Evolutionary conservation across 2,329 filamentous ascomycete genomes (phyloP), one percentile per base, ranked within the genome.

Genomic region (Mycosphaerelloides madeirae): DNA sequence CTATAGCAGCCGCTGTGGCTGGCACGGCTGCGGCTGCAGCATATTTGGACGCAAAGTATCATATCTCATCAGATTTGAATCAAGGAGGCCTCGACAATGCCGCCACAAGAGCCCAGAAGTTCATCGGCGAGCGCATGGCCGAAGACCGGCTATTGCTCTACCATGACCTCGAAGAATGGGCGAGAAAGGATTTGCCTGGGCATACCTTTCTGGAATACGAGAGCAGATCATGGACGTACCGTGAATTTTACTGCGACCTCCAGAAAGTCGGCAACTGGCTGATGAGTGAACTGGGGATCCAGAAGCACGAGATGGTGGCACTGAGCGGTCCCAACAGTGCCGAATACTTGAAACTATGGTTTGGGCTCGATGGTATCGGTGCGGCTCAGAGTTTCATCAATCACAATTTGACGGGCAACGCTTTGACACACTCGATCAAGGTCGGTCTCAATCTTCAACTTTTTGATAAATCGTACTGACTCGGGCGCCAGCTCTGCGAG

Each of bases 201-300:
- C 48, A 57, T 32, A 39, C 46, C 1, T 62, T 62, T 41, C 33
- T 62, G 40, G 57, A 62, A 39, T 62, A 47, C 39, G 50, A 59
- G 38, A 51, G 52, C 14, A 48, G 54, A 19, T 71, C 68, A 31
- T 87, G 84, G 74, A 87, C 85, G 1, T 94, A 85, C 64, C 78
- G 78, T 16, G 73, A 90, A 57, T 74, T 78, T 5, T 90, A 93
- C 65, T 75, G 86, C 35, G 75, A 69, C 11, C 76, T 78, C 2
- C 71, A 93, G 36, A 79, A 80, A 44, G 85, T 90, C 57, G 87
- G 85, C 22, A 75, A 78, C 42, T 94, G 85, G 83, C 69, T 94
- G 38, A 81, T 81, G 63, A 74, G 75, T 1, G 74, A 69, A 7
- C 74, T 82, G 13, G 60, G 59, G 2, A 44, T 66, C 11, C 50